These are phyloP conservation scores for Zasmidium angulare DNA, from an alignment of 2,329 filamentous ascomycete species.

Conservation along the genomic window DNA sequence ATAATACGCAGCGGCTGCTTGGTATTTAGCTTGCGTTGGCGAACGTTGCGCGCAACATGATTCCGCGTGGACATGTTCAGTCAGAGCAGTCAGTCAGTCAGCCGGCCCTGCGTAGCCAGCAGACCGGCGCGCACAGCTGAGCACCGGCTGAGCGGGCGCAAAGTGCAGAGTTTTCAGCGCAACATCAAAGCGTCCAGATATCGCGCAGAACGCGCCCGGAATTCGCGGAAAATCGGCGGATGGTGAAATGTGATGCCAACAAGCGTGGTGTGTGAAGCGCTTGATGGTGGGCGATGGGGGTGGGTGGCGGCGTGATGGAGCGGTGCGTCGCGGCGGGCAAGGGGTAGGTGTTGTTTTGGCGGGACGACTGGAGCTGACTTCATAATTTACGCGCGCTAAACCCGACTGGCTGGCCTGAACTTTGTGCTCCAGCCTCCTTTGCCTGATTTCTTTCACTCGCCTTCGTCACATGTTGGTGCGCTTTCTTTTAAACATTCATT, in stretches of 20 bases:
- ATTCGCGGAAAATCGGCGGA: neutral
- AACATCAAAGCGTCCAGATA: neutral
- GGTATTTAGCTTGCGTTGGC: constrained; percentile 87
- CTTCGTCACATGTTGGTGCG: neutral
- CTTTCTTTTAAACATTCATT: neutral
- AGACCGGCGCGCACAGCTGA: neutral
- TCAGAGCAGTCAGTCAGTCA: neutral
- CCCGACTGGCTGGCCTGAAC: neutral
- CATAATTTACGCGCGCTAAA: neutral
- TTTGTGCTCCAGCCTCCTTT: neutral
- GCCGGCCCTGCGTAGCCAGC: neutral
- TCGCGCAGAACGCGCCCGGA: constrained; percentile 2
- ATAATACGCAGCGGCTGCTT: constrained; percentile 86
- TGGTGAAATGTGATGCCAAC: too few relatives aligned
- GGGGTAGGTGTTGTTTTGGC: neutral
- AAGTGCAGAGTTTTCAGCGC: neutral
- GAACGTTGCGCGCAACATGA: constrained; percentile 49
- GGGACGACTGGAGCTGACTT: neutral
- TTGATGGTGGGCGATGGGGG: neutral
- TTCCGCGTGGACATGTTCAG: constrained; percentile 27
- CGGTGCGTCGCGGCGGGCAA: neutral
- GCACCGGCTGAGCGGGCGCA: constrained; percentile 1
- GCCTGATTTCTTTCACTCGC: neutral
- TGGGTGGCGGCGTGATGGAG: neutral
- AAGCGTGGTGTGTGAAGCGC: neutral